Evolutionary conservation across 1,284 basidiomycete genomes (phyloP), one percentile per base, ranked within the genome.

Genomic region (Tilletia caries): DNA sequence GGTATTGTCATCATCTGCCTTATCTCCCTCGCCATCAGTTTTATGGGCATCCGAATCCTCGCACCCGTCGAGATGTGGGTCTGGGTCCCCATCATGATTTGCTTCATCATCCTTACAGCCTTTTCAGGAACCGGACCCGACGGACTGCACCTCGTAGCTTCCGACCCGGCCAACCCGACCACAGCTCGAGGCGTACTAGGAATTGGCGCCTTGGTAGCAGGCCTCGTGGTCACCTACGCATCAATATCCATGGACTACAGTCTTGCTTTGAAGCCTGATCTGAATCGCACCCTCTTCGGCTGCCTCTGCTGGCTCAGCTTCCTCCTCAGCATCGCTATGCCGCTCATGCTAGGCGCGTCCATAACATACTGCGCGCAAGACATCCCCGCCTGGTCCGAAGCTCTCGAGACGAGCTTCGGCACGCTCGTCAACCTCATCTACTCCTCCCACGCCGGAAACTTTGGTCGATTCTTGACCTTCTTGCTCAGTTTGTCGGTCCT

Each of bases 381-480:
- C n/a, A 82, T 86, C 50, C 85, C 86, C 0, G 85, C 83, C 0
- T 90, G 89, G 79, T 81, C 86, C 5, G 46, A 37, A 0, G 77
- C 78, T 5, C 69, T 82, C 6, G 15, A 27, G 0, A 71, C 73
- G 10, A 76, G 69, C 58, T 76, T 83, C 89, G 64, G 92, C 89
- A 90, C 91, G 2, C 87, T 95, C 10, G 82, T 95, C 15, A 87
- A 88, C 71, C 88, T 91, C 2, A 90, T 95, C 86, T 48, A 52
- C 46, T 46, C 44, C 3, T 29, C 44, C 29, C 88, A 85, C 1
- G 86, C 86, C 84, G 84, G 89, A 46, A 86, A 86, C 18, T 94
- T 94, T 79, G 91, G 92, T 1, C 90, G 91, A 79, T 92, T 96
- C 85, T 86, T 95, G 68, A 91, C 91, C 15, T 91, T 95, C n/a